phyloP scores from a whole-genome alignment of 441 rosid species.

The Melastoma candidum region DNA sequence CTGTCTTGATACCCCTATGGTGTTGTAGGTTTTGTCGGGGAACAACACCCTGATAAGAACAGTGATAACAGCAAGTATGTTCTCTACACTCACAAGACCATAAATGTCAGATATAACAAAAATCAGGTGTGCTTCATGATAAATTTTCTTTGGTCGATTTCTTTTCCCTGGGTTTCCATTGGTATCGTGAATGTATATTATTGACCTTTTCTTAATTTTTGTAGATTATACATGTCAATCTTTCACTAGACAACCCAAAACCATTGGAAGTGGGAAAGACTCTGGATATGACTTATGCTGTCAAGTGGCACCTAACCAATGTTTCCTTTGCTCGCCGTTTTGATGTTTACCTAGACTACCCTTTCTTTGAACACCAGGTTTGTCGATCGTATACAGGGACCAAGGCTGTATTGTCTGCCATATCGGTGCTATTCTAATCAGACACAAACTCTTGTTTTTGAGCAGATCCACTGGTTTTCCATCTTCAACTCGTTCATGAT shows the following conservation, averaged over 20 bases:
- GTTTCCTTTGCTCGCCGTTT: constrained; percentile 82
- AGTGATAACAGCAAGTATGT: constrained; percentile 65
- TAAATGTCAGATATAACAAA: constrained; percentile 57
- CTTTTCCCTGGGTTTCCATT: too few relatives aligned
- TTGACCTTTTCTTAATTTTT: constrained; percentile 4
- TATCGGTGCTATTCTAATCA: too few relatives aligned
- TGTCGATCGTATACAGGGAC: background rate
- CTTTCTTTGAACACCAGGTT: constrained; percentile 98
- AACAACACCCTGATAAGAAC: constrained; percentile 65
- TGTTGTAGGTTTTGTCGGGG: constrained; percentile 81
- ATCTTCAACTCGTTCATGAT: constrained; percentile 98
- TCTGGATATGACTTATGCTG: constrained; percentile 74
- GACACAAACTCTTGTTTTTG: constrained; percentile 2
- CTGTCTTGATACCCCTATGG: constrained; percentile 10
- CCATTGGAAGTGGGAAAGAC: constrained; percentile 61
- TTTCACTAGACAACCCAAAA: constrained; percentile 66
- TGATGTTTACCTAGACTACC: constrained; percentile 89
- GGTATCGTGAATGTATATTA: background rate
- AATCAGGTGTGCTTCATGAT: constrained; percentile 49
- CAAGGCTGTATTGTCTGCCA: background rate
- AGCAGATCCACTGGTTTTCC: constrained; percentile 98
- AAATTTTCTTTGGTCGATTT: background rate
- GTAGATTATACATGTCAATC: constrained; percentile 91
- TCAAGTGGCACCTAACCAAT: constrained; percentile 66
- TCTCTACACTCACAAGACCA: constrained; percentile 73